A percentile compares a stretch with the other conserved stretches of the same genome.
phyloP scores from a whole-genome alignment of 2,329 filamentous ascomycete genomes.

The Raffaelea ambrosiae region DNA sequence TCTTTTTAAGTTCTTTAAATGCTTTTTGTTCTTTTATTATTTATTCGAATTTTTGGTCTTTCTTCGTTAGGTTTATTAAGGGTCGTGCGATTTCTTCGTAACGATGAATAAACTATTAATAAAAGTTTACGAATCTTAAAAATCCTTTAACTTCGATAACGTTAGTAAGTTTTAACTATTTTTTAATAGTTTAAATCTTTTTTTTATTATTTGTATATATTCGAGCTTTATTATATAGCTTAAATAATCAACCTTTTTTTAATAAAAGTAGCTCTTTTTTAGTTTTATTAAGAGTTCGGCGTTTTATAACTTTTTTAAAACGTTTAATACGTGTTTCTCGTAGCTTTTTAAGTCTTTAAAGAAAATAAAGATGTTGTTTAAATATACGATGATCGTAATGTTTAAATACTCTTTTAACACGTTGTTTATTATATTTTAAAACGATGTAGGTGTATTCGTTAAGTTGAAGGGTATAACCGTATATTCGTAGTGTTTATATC shows the following conservation, averaged over 20 bases:
- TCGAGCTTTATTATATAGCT: neutral
- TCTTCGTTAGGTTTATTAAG: no score
- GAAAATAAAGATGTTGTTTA: constrained; percentile 13
- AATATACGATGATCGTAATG: neutral
- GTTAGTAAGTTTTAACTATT: neutral
- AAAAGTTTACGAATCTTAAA: no score
- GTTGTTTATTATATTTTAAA: constrained; percentile 7
- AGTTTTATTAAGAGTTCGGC: constrained; percentile 3
- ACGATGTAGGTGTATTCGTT: constrained; percentile 12
- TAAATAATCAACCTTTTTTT: neutral
- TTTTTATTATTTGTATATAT: neutral
- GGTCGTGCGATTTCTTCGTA: no score
- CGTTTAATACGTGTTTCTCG: no score
- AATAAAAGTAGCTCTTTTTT: neutral
- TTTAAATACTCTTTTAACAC: no score
- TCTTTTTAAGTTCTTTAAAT: no score
- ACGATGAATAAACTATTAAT: no score
- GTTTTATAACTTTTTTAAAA: no score
- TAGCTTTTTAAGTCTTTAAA: neutral
- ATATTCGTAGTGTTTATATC: constrained; percentile 20
- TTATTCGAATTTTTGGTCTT: no score
- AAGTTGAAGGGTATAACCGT: constrained; percentile 22
- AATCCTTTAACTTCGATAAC: no score
- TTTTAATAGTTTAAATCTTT: neutral
- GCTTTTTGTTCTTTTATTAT: no score